Evolutionary conservation across 306 rosid species (phyloP).

Genomic region (Biancaea sappan): DNA sequence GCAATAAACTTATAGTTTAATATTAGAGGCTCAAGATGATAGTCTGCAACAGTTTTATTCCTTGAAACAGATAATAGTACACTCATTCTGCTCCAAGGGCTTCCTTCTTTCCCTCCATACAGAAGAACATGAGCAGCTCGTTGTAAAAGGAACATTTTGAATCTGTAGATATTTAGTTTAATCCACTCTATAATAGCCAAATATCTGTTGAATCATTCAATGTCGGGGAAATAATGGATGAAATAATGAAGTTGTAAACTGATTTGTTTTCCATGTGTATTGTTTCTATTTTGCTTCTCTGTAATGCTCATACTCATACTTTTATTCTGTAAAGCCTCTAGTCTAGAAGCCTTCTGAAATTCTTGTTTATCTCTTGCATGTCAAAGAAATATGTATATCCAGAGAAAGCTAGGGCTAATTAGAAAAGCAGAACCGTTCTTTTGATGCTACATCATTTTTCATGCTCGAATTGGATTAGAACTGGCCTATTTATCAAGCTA

Average conservation of each 20-base stretch:
- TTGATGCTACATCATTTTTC: too few relatives aligned
- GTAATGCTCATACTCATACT: neutral
- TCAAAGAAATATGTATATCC: too few relatives aligned
- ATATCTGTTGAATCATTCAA: slow-evolving; percentile 1
- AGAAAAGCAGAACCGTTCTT: too few relatives aligned
- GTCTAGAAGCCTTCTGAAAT: neutral
- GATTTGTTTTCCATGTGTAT: neutral
- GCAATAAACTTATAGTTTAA: neutral
- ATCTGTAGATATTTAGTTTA: neutral
- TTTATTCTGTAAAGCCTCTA: neutral
- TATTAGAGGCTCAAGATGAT: neutral
- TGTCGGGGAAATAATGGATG: neutral
- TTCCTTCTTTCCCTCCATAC: neutral
- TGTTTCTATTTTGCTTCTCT: neutral
- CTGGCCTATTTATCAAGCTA: too few relatives aligned
- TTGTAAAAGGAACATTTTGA: neutral
- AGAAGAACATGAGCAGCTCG: neutral
- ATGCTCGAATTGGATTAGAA: too few relatives aligned
- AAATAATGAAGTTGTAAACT: neutral
- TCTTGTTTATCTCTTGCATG: too few relatives aligned
- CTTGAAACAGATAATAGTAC: neutral
- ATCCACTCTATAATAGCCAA: neutral
- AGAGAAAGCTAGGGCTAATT: too few relatives aligned
- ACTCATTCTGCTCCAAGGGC: neutral
- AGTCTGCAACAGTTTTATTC: neutral